A percentile compares a stretch with the other conserved stretches of the same genome.
Conservation (phyloP, 805 yeast genomes). For the Jamesozyma lodderae region DNA sequence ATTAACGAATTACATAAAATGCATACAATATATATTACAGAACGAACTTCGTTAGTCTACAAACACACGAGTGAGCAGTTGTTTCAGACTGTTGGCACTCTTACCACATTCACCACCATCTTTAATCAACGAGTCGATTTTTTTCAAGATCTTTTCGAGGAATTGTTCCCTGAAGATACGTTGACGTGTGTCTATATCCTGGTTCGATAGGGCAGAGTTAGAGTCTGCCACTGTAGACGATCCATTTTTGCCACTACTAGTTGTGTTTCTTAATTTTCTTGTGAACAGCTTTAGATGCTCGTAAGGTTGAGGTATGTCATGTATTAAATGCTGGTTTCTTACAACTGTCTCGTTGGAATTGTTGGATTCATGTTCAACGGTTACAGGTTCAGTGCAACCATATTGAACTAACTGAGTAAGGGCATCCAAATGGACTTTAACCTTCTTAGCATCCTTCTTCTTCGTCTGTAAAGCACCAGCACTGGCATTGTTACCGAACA, state of each 20-base stretch:
- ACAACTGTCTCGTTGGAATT: conserved; percentile 1
- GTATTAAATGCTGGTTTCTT: conserved; percentile 39
- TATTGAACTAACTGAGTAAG: conserved; percentile 36
- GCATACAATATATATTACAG: neutral
- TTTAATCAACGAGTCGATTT: conserved; percentile 42
- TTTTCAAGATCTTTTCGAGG: conserved; percentile 38
- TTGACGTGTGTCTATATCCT: conserved; percentile 20
- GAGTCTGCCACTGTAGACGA: neutral
- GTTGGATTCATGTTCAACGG: neutral
- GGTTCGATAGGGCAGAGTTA: conserved; percentile 11
- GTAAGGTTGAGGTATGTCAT: conserved; percentile 53
- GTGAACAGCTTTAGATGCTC: conserved; percentile 53
- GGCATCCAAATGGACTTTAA: conserved; percentile 31
- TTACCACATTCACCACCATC: conserved; percentile 72
- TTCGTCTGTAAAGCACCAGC: conserved; percentile 17
- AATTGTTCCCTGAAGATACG: conserved; percentile 45
- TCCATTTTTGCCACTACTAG: conserved; percentile 14
- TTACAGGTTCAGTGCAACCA: conserved; percentile 28
- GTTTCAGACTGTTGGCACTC: conserved; percentile 31
- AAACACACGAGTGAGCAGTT: conserved; percentile 8
- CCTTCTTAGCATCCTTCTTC: conserved; percentile 18
- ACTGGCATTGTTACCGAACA: conserved; percentile 14
- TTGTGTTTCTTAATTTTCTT: conserved; percentile 27
- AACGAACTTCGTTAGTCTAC: no score
- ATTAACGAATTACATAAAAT: neutral